These are phyloP conservation scores for Fusarium decemcellulare DNA, from an alignment of 2,329 filamentous ascomycete species.

Conservation along the genomic window DNA sequence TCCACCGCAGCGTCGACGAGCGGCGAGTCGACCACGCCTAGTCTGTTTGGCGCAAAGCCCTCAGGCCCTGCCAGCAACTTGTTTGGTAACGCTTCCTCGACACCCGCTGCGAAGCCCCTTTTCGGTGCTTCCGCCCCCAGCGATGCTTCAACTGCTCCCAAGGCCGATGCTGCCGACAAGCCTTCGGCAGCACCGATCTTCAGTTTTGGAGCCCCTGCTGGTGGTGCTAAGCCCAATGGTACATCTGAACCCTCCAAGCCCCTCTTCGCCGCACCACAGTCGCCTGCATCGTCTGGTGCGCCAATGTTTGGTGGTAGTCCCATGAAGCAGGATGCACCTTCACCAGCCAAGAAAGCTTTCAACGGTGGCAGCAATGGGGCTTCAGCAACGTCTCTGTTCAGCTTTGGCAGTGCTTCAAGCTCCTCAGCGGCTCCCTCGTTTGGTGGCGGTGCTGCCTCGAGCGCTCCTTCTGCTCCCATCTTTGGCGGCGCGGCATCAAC, in stretches of 20 bases:
- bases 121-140: slow-evolving; percentile 47
- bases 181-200: slow-evolving; percentile 49
- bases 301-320: slow-evolving; percentile 58
- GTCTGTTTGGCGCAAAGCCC: slow-evolving; percentile 47
- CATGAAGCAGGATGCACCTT: slow-evolving; percentile 60
- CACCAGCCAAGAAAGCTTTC: slow-evolving; percentile 55
- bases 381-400: slow-evolving; percentile 52
- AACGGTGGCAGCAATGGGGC: slow-evolving; percentile 42
- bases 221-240: slow-evolving; percentile 47
- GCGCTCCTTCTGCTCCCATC: slow-evolving; percentile 44
- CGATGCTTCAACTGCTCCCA: slow-evolving; percentile 35
- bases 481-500: slow-evolving; percentile 52
- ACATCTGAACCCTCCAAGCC: slow-evolving; percentile 51
- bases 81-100: slow-evolving; percentile 49
- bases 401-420: slow-evolving; percentile 47
- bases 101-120: slow-evolving; percentile 42
- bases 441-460: slow-evolving; percentile 47
- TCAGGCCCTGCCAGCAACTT: slow-evolving; percentile 45
- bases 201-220: slow-evolving; percentile 50
- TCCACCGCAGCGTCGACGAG: slow-evolving; percentile 27
- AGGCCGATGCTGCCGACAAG: slow-evolving; percentile 42
- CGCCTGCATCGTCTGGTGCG: slow-evolving; percentile 47
- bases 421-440: slow-evolving; percentile 50
- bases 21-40: slow-evolving; percentile 31
- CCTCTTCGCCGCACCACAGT: slow-evolving; percentile 56